These are phyloP conservation scores for Entomortierella chlamydospora DNA, from an alignment of 192 early-diverging fungal species.

Conservation along the genomic window DNA sequence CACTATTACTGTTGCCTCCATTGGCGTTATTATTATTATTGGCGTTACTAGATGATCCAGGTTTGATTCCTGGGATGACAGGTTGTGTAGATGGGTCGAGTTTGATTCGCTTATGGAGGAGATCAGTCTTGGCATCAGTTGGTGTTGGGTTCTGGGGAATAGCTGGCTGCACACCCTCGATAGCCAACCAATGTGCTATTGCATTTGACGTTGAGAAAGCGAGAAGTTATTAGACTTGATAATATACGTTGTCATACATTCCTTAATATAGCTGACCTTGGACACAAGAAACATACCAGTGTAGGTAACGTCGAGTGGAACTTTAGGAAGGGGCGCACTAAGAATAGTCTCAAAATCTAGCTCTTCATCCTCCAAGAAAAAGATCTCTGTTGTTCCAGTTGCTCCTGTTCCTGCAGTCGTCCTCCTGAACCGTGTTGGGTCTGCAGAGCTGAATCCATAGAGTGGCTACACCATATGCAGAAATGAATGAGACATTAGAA, in stretches of 20 bases:
- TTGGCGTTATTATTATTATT: neutral
- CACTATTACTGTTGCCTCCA: slow-evolving; percentile 2
- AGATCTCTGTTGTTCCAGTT: slow-evolving; percentile 76
- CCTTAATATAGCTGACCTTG: no score
- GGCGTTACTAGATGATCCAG: slow-evolving; percentile 9
- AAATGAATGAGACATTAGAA: neutral
- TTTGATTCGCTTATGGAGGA: slow-evolving; percentile 61
- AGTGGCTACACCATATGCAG: no score
- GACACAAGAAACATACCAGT: slow-evolving; percentile 69
- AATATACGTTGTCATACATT: no score
- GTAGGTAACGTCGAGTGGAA: slow-evolving; percentile 89
- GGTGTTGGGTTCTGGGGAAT: slow-evolving; percentile 96
- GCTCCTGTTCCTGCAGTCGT: slow-evolving; percentile 58
- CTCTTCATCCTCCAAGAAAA: slow-evolving; percentile 94
- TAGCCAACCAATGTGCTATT: slow-evolving; percentile 95
- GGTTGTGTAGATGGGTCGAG: slow-evolving; percentile 38
- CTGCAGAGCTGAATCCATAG: slow-evolving; percentile 86
- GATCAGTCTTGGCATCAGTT: slow-evolving; percentile 65
- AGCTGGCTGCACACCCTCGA: slow-evolving; percentile 98
- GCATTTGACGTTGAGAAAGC: neutral
- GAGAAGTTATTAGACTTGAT: neutral
- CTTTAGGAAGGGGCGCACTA: slow-evolving; percentile 86
- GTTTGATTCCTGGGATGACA: slow-evolving; percentile 49
- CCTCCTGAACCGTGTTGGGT: slow-evolving; percentile 78
- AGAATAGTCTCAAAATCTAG: slow-evolving; percentile 92